Base-by-base conservation (phyloP, 2,329 filamentous ascomycete genomes). In the Leptographium wingfieldii region DNA sequence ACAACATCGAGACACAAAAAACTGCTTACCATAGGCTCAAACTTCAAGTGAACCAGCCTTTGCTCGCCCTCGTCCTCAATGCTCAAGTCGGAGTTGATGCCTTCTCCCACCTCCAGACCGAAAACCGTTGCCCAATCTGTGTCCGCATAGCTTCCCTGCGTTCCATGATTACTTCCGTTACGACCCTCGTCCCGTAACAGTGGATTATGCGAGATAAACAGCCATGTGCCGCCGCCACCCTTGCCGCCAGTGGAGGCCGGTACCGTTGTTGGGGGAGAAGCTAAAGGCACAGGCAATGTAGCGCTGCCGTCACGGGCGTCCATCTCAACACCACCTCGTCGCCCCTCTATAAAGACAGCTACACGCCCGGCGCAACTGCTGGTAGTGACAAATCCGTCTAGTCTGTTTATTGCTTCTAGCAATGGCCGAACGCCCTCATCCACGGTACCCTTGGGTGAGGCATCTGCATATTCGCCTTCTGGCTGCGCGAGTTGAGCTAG, bases 291-390 rank as follows among this genome's bases (percentile, higher is more conserved):
- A n/a, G 38, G 38, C 19, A 46, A 35, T 38, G 19, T 12, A 59
- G 12, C 59, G n/a, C 10, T n/a, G n/a, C 31, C 16, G 12, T 27
- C 63, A 1, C 64, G 57, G 27, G 55, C 64, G 57, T 62, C 65
- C 12, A 57, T 61, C 22, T 56, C 63, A 7, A 59, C 62, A 25
- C 60, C 63, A n/a, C 58, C 65, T 16, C 83, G 87, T 53, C 75
- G 76, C 0, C 92, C 92, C 73, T 96, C 92, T 0, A 95, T 76
- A 68, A 95, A 97, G 4, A 96, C 88, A 64, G 88, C 92, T 55
- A 95, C 82, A 58, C 92, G 79, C 0, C 92, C 92, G 2, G 90
- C 88, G 70, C 92, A 97, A 72, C 91, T 96, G 73, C 91, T 96
- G 3, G 92, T 96, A 1, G 92, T 96, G 40, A 95, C 90, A 49